Base-by-base conservation (phyloP, 2,329 filamentous ascomycete species). In the Alternaria sp. region DNA sequence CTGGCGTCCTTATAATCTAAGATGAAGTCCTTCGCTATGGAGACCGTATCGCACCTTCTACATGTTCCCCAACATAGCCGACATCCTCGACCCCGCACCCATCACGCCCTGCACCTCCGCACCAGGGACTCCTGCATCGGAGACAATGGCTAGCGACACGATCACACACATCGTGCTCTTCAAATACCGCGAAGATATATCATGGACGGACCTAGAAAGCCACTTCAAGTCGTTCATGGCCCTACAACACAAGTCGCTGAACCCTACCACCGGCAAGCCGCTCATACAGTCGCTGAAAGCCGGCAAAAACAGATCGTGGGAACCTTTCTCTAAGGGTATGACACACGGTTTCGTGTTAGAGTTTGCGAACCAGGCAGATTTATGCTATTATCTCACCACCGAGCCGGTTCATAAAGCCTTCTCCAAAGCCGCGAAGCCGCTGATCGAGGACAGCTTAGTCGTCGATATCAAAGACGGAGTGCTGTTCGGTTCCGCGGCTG, bases 151-250 rank as follows among this genome's bases (percentile, higher is more conserved):
- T 14, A 51, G 18, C 12, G 26, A 51, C 20, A 9, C 68, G 25
- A 78, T 79, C 55, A 79, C 73, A 9, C 76, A 79, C 61, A 79
- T 77, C 30, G 77, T 78, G 10, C 74, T 75, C 58, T 79, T 78
- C 72, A 78, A 75, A 64, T 79, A 79, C 63, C 66, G 71, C 3
- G 47, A 73, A 1, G 60, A 72, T 53, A 78, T 78, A 53, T 56
- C 76, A 33, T 78, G 76, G 76, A 63, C 67, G 15, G 70, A 76
- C 8, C 67, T 79, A 61, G 72, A 78, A 58, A 41, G 62, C 3
- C 76, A 80, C 63, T 79, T 79, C 66, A 57, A 63, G 18, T 56
- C 72, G 43, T 79, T 79, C 67, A 65, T 66, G 20, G 59, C 74
- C 3, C 71, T 79, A 1, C 66, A 71, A 47, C 61, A 67, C 3